phyloP scores from a whole-genome alignment of 129 eudicot genomes.

The Escallonia rubra region DNA sequence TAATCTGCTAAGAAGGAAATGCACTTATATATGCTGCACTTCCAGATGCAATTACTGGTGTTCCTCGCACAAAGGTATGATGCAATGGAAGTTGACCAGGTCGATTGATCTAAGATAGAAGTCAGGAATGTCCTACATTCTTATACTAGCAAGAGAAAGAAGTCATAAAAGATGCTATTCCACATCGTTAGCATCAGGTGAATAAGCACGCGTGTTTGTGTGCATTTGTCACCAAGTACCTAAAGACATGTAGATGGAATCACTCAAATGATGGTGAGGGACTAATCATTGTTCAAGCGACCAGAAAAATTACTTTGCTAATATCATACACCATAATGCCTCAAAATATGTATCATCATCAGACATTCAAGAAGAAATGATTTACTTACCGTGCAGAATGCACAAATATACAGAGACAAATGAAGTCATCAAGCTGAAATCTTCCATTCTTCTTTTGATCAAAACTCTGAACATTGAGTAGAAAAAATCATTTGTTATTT shows the following conservation, averaged over 20 bases:
- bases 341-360: background rate
- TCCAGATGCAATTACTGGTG: background rate
- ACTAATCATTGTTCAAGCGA: too few species aligned
- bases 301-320: too few species aligned
- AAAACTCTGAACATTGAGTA: slow-evolving; percentile 53
- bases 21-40: background rate
- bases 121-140: background rate
- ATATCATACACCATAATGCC: too few species aligned
- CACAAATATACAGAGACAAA: slow-evolving; percentile 82
- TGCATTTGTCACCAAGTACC: background rate
- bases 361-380: slow-evolving; percentile 1
- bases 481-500: background rate
- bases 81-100: background rate
- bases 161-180: background rate
- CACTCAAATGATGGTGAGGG: too few species aligned
- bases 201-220: too few species aligned
- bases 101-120: background rate
- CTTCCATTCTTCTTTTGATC: slow-evolving; percentile 71
- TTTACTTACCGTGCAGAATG: slow-evolving; percentile 70
- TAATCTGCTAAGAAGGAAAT: background rate
- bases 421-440: slow-evolving; percentile 80
- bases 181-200: too few species aligned
- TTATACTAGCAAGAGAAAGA: too few species aligned
- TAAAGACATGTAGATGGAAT: background rate
- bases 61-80: background rate